These are phyloP conservation scores for Tricholoma sp. DNA, from an alignment of 768 basidiomycete genomes.

Conservation along the genomic window DNA sequence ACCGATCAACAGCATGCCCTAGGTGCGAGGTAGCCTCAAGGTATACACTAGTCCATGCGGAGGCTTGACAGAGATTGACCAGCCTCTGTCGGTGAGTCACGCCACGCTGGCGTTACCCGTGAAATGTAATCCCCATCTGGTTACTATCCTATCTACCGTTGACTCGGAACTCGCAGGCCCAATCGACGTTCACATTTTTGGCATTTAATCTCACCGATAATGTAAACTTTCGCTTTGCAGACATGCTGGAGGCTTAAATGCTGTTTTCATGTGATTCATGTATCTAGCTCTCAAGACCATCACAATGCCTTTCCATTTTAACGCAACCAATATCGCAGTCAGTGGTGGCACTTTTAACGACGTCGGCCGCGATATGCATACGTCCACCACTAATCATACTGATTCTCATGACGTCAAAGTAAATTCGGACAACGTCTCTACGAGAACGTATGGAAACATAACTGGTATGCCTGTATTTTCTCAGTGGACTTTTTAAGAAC, in stretches of 20 bases:
- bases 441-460: background rate
- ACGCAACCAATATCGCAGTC: background rate
- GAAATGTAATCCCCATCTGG: too few species aligned
- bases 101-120: too few species aligned
- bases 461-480: background rate
- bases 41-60: too few species aligned
- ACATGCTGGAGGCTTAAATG: background rate
- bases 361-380: background rate
- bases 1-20: too few species aligned
- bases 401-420: background rate
- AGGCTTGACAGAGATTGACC: too few species aligned
- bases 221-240: too few species aligned
- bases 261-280: background rate
- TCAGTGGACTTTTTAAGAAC: background rate
- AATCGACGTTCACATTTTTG: too few species aligned
- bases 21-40: too few species aligned
- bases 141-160: too few species aligned
- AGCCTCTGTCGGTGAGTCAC: too few species aligned
- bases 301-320: background rate
- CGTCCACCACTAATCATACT: background rate
- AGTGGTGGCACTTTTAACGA: background rate
- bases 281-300: background rate
- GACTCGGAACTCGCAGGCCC: too few species aligned
- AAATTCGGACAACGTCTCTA: background rate
- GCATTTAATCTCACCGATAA: too few species aligned